Evolutionary conservation across 2,329 filamentous ascomycete genomes (phyloP).

Genomic region (Penicillium psychrosexuale): DNA sequence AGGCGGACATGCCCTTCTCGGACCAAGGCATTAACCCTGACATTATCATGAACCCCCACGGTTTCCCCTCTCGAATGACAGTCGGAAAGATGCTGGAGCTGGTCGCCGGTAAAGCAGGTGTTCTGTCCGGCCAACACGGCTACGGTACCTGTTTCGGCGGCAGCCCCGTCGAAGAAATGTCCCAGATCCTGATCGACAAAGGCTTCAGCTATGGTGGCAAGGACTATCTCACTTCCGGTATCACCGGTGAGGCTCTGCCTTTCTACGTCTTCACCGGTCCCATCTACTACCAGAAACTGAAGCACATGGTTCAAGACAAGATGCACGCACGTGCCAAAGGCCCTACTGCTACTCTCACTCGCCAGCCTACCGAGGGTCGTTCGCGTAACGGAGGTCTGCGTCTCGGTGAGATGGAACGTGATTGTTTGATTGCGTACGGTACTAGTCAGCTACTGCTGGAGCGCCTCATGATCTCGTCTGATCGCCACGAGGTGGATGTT

Average conservation of each 20-base stretch:
- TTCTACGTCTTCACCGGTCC: conserved; percentile 98
- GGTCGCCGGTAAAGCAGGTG: conserved; percentile 87
- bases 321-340: conserved; percentile 95
- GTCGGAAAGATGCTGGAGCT: conserved; percentile 97
- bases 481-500: conserved; percentile 86
- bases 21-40: conserved; percentile 89
- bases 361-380: conserved; percentile 93
- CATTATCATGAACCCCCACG: conserved; percentile 99
- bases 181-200: conserved; percentile 73
- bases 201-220: conserved; percentile 98
- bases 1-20: conserved; percentile 95
- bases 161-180: conserved; percentile 86
- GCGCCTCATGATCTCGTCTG: conserved; percentile 89
- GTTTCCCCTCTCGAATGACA: conserved; percentile 99
- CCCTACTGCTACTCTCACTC: conserved; percentile 84
- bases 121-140: conserved; percentile 78
- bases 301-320: conserved; percentile 99
- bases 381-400: conserved; percentile 88
- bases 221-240: conserved; percentile 91
- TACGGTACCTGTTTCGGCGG: conserved; percentile 87
- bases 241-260: conserved; percentile 89
- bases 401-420: conserved; percentile 97
- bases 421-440: conserved; percentile 96
- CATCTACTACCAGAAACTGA: conserved; percentile 98
- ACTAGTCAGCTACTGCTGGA: conserved; percentile 89